A percentile compares a stretch with the other conserved stretches of the same genome.
Evolutionary conservation across 2,329 filamentous ascomycete species (phyloP).

Genomic region (Ophiostoma sp.): DNA sequence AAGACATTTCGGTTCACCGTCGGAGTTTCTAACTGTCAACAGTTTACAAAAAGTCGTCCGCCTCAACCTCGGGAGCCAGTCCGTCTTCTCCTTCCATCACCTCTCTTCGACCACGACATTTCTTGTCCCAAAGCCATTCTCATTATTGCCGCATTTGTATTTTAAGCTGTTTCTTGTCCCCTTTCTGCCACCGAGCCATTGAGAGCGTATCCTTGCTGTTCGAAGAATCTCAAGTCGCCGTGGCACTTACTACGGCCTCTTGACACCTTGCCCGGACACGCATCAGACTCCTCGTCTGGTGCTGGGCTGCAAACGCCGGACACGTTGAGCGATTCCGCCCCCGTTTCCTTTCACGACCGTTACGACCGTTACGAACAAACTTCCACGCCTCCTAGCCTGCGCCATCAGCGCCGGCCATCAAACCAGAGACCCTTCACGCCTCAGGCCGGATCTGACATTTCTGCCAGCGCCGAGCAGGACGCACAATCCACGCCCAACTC

Average conservation of each 20-base stretch:
- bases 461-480: slow-evolving; percentile 24
- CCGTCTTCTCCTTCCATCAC: neutral
- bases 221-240: slow-evolving; percentile 10
- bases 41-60: neutral
- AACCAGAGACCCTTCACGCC: slow-evolving; percentile 34
- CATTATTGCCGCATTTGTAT: neutral
- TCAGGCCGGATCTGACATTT: slow-evolving; percentile 23
- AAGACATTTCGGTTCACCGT: neutral
- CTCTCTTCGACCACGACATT: neutral
- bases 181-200: neutral
- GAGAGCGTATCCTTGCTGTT: neutral
- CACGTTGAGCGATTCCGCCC: slow-evolving; percentile 24
- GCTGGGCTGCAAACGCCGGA: slow-evolving; percentile 19
- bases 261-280: slow-evolving; percentile 23
- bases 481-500: slow-evolving; percentile 45
- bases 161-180: slow-evolving; percentile 5
- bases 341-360: slow-evolving; percentile 43
- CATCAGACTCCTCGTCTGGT: slow-evolving; percentile 24
- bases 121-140: neutral
- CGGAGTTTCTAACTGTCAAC: slow-evolving; percentile 14
- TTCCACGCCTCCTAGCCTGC: slow-evolving; percentile 31
- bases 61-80: neutral
- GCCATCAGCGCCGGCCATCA: slow-evolving; percentile 29
- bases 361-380: slow-evolving; percentile 49
- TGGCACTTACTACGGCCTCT: slow-evolving; percentile 22